These are phyloP conservation scores for Musa beccarii DNA, from an alignment of 176 grass and related monocot genomes.

Conservation along the genomic window DNA sequence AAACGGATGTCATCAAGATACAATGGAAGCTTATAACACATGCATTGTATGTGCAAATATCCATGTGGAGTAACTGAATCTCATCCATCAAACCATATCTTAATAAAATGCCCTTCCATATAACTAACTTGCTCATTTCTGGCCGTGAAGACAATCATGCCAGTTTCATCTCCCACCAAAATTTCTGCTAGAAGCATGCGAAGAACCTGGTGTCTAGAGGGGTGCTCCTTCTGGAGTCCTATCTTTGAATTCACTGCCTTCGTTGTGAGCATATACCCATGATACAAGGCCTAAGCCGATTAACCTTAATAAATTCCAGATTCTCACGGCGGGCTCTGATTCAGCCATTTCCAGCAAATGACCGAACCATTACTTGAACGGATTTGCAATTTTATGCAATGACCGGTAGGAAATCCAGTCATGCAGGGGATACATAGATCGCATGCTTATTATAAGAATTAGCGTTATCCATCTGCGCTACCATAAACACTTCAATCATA, in stretches of 20 bases:
- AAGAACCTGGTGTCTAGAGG: neutral
- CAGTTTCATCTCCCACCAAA: neutral
- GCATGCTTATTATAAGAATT: too few relatives aligned
- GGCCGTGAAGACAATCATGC: neutral
- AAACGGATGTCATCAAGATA: too few relatives aligned
- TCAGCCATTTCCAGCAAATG: neutral
- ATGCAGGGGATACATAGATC: too few relatives aligned
- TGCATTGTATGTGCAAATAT: too few relatives aligned
- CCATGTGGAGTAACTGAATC: too few relatives aligned
- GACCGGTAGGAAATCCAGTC: too few relatives aligned
- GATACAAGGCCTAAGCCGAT: neutral
- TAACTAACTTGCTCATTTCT: neutral
- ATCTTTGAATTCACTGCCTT: neutral
- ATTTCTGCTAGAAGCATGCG: neutral
- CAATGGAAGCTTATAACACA: too few relatives aligned
- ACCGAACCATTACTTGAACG: too few relatives aligned
- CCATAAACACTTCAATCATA: too few relatives aligned
- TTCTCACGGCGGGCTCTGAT: neutral
- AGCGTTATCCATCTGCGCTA: too few relatives aligned
- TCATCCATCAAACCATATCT: too few relatives aligned
- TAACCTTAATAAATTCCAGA: neutral
- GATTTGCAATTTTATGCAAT: too few relatives aligned
- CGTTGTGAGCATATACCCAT: neutral
- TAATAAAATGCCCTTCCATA: neutral
- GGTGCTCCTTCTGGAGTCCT: neutral